Conservation (phyloP, 768 basidiomycete genomes). For the Flagelloscypha sp. region DNA sequence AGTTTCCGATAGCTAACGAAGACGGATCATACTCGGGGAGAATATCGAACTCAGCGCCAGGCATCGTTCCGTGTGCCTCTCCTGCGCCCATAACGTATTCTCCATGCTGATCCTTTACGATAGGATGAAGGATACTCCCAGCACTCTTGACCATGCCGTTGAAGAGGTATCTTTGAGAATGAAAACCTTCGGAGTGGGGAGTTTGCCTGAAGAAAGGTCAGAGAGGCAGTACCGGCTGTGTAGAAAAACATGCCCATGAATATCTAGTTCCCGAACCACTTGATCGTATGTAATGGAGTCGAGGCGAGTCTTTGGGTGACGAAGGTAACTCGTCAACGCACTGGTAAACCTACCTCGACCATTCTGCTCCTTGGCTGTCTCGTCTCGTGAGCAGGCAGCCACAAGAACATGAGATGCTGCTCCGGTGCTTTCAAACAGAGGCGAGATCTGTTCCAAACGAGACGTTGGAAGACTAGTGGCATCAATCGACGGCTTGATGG, state of each 20-base stretch:
- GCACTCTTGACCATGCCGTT: not conserved
- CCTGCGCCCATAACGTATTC: conserved; percentile 1
- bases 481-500: conserved; percentile 5
- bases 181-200: not conserved
- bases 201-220: not conserved
- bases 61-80: not conserved
- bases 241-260: too few relatives aligned
- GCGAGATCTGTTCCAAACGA: conserved; percentile 1
- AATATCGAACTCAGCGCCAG: not conserved
- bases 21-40: not conserved
- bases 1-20: too few relatives aligned
- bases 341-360: conserved; percentile 2
- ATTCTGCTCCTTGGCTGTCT: conserved; percentile 6
- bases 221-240: too few relatives aligned
- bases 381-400: conserved; percentile 16
- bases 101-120: not conserved
- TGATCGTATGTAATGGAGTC: too few relatives aligned
- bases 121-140: not conserved
- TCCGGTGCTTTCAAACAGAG: not conserved
- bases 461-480: conserved; percentile 5
- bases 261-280: too few relatives aligned
- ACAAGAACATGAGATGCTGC: conserved; percentile 18
- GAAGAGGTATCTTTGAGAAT: conserved; percentile 1
- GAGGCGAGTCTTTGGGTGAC: too few relatives aligned
- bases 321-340: not conserved